Evolutionary conservation across 345 rosid species (phyloP).

Genomic region (Populus alba): DNA sequence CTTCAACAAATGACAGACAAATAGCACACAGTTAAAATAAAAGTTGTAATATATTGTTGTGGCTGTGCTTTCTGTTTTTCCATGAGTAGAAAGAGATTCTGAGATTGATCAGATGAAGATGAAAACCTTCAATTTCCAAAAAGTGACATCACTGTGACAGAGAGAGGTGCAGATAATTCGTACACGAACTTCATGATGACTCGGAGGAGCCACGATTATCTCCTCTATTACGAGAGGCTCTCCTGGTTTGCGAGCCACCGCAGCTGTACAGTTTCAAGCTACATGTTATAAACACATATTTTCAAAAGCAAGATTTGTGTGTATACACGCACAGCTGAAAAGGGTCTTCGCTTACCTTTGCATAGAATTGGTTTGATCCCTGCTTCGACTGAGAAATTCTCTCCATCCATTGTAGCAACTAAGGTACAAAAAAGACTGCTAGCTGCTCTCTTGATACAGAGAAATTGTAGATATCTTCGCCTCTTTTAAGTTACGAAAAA

Average conservation of each 20-base stretch:
- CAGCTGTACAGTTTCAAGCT: constrained; percentile 39
- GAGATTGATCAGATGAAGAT: neutral
- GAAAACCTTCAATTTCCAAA: constrained; percentile 67
- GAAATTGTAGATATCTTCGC: too few species aligned
- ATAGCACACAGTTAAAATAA: too few species aligned
- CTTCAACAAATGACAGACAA: constrained; percentile 24
- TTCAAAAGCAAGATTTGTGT: neutral
- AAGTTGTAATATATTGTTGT: too few species aligned
- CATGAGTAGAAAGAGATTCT: neutral
- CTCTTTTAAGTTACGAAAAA: too few species aligned
- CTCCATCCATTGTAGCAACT: neutral
- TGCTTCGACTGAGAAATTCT: constrained; percentile 24
- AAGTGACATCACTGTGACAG: constrained; percentile 70
- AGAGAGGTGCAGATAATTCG: constrained; percentile 71
- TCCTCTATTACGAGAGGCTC: constrained; percentile 79
- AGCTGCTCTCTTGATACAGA: too few species aligned
- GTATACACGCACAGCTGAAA: neutral
- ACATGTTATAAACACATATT: neutral
- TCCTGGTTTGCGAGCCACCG: constrained; percentile 61
- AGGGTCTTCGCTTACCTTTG: constrained; percentile 36
- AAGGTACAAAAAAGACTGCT: too few species aligned
- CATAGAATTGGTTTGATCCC: constrained; percentile 64
- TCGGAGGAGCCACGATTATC: constrained; percentile 68
- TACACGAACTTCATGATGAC: constrained; percentile 67
- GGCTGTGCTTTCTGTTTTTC: too few species aligned